A percentile compares a stretch with the other conserved stretches of the same genome.
Evolutionary conservation across 2,329 filamentous ascomycete genomes (phyloP).

Genomic region (Trichoderma guizhouense): DNA sequence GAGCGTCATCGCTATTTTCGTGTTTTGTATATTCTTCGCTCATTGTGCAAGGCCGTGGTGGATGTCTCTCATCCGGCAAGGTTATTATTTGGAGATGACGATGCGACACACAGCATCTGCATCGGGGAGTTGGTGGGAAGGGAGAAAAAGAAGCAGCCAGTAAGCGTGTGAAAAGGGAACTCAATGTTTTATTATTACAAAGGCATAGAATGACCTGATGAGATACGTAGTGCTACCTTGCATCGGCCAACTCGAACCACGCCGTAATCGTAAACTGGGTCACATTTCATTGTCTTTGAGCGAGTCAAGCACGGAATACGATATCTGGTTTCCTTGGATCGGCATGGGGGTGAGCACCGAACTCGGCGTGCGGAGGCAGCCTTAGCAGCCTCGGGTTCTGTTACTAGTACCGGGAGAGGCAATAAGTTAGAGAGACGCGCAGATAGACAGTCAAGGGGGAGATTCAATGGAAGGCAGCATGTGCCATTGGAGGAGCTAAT

Average conservation of each 20-base stretch:
- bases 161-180: neutral
- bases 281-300: neutral
- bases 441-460: neutral
- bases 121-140: neutral
- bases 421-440: neutral
- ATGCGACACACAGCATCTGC: neutral
- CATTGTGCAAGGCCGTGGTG: slow-evolving; percentile 15
- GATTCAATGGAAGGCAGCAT: neutral
- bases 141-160: neutral
- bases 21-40: slow-evolving; percentile 16
- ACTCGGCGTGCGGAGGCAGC: slow-evolving; percentile 7
- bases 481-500: neutral
- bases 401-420: neutral
- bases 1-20: slow-evolving; percentile 25
- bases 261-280: neutral
- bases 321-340: neutral
- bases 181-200: neutral
- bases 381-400: neutral
- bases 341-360: slow-evolving; percentile 1
- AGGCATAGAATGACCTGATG: neutral
- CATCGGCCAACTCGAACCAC: slow-evolving; percentile 1
- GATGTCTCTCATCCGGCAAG: neutral
- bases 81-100: neutral
- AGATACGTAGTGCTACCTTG: neutral
- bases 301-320: neutral